Percentiles rank a stretch among this genome's conserved stretches.
These are phyloP conservation scores for Colletotrichum sp. DNA, from an alignment of 2,329 filamentous ascomycete genomes.

Conservation along the genomic window DNA sequence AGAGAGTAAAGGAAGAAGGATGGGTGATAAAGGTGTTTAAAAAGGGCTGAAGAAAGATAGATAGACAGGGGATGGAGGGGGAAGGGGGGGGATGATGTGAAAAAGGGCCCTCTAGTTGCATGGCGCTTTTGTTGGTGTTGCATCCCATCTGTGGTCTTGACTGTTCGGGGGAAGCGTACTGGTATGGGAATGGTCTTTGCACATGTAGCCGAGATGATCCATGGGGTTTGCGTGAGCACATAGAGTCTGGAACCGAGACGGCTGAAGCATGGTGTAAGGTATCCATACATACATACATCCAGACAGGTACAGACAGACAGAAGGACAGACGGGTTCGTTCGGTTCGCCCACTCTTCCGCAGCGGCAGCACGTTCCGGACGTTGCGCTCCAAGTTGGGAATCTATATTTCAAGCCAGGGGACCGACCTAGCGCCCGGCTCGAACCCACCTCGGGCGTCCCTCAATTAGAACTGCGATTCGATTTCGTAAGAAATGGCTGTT, in stretches of 20 bases:
- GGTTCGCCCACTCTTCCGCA: not conserved
- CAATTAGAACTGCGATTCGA: not conserved
- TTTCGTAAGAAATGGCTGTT: not conserved
- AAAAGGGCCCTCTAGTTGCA: not conserved
- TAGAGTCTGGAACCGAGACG: not conserved
- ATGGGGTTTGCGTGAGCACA: not conserved
- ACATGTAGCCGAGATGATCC: not conserved
- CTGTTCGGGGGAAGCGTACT: not conserved
- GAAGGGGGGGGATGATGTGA: not conserved
- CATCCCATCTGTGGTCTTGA: not conserved
- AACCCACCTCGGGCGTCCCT: not conserved
- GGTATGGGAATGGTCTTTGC: not conserved
- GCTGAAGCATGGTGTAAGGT: not conserved
- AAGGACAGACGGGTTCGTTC: not conserved
- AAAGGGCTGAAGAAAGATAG: not conserved
- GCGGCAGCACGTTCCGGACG: not conserved
- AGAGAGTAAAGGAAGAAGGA: too few relatives aligned
- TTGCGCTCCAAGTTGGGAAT: not conserved
- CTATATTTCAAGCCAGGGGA: not conserved
- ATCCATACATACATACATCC: not conserved
- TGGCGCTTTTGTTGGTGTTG: not conserved
- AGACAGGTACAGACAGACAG: not conserved
- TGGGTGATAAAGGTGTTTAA: not conserved
- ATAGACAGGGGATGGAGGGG: not conserved
- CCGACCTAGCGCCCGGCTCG: not conserved